A percentile compares a stretch with the other conserved stretches of the same genome.
These are phyloP conservation scores for Metarhizium anisopliae DNA, from an alignment of 2,329 filamentous ascomycete species.

Conservation along the genomic window DNA sequence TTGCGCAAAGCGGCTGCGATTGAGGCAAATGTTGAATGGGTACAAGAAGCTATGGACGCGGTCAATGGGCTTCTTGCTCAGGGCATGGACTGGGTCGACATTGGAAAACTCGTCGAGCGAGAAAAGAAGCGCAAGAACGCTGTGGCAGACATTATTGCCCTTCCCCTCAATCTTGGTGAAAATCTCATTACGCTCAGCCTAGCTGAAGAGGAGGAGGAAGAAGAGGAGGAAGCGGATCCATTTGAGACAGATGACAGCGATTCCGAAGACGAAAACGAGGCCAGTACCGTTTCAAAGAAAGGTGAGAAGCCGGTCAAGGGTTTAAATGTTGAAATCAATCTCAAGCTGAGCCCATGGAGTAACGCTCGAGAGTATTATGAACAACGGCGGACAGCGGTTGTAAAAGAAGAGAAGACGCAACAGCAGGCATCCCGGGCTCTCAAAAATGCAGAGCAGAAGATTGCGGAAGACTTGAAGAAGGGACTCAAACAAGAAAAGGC, in stretches of 20 bases:
- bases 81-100: slow-evolving; percentile 96
- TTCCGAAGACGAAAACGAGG: slow-evolving; percentile 22
- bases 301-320: slow-evolving; percentile 38
- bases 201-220: slow-evolving; percentile 57
- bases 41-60: slow-evolving; percentile 86
- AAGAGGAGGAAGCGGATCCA: slow-evolving; percentile 48
- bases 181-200: slow-evolving; percentile 78
- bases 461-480: slow-evolving; percentile 75
- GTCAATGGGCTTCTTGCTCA: slow-evolving; percentile 86
- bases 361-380: slow-evolving; percentile 92
- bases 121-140: slow-evolving; percentile 75
- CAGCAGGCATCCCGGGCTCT: slow-evolving; percentile 74
- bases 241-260: slow-evolving; percentile 62
- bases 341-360: slow-evolving; percentile 72
- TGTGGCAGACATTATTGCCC: slow-evolving; percentile 76
- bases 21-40: slow-evolving; percentile 79
- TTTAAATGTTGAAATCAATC: slow-evolving; percentile 75
- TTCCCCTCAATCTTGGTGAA: slow-evolving; percentile 83
- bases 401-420: slow-evolving; percentile 80
- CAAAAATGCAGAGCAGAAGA: slow-evolving; percentile 85
- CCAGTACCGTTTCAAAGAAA: slow-evolving; percentile 19
- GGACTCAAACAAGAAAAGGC: slow-evolving; percentile 88
- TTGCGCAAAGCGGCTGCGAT: slow-evolving; percentile 84
- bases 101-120: slow-evolving; percentile 77
- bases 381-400: slow-evolving; percentile 72